phyloP scores from a whole-genome alignment of 352 stramenopile genomes.

The Elongisporangium prolatum region DNA sequence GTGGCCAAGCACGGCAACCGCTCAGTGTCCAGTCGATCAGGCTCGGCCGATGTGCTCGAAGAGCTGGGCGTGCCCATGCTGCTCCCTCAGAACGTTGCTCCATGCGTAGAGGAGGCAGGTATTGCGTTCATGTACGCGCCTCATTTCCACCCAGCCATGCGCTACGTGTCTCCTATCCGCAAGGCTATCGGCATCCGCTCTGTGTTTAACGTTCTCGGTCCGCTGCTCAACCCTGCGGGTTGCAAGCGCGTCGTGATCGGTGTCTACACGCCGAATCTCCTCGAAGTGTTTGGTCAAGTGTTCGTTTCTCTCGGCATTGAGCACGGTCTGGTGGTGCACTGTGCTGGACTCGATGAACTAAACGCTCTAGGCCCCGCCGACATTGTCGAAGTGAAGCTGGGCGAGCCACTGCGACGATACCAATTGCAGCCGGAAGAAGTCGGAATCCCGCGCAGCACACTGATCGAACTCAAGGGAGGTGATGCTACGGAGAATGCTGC shows the following conservation, averaged over 20 bases:
- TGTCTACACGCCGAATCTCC: constrained; percentile 94
- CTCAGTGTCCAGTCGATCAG: constrained; percentile 93
- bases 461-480: constrained; percentile 95
- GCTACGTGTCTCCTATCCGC: constrained; percentile 92
- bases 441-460: constrained; percentile 89
- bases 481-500: constrained; percentile 94
- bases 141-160: constrained; percentile 97
- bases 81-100: constrained; percentile 81
- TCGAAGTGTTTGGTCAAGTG: constrained; percentile 82
- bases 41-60: constrained; percentile 97
- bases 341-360: constrained; percentile 98
- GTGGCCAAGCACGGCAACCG: constrained; percentile 98
- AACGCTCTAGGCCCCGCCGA: constrained; percentile 91
- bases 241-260: constrained; percentile 97
- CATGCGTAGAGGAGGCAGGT: constrained; percentile 89
- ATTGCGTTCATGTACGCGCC: constrained; percentile 98
- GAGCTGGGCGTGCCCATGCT: constrained; percentile 96
- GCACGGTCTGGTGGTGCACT: constrained; percentile 98
- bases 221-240: constrained; percentile 95
- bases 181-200: constrained; percentile 95
- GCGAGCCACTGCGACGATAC: constrained; percentile 40
- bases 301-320: constrained; percentile 92
- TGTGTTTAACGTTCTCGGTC: constrained; percentile 98
- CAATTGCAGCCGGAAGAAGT: constrained; percentile 46
- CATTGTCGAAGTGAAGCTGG: constrained; percentile 70